Base-by-base conservation (phyloP, 1,284 basidiomycete genomes). In the Rugosomyces carneus region DNA sequence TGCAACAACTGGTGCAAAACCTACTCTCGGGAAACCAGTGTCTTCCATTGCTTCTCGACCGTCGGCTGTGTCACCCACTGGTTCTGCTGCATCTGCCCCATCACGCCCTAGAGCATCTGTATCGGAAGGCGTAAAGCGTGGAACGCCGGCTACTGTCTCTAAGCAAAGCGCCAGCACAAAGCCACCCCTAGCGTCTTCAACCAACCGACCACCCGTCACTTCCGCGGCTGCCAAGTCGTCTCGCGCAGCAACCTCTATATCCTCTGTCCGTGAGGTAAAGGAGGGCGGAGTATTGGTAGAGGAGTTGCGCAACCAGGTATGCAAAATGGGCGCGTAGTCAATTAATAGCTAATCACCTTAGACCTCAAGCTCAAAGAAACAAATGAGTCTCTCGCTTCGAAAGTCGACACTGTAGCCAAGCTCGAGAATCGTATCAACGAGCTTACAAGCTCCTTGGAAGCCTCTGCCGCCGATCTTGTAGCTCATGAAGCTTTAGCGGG, bases 191-290 rank as follows among this genome's bases (percentile, higher is more conserved):
- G 50, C 58, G 4, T 55, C 65, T 39, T 45, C 64, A 24, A 43
- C 39, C 65, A 66, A 16, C 58, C 63, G 29, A 56, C 60, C 32
- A 59, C 56, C 27, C 44, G 56, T 54, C 56, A 16, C 47, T n/a
- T 18, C 44, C 29, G 32, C 58, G 31, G 53, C 60, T 8, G 52
- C 61, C 16, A 70, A 67, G 44, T 53, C 70, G 19, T 59, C 71
- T 37, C 71, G 77, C 27, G 63, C 74, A 18, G 57, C 74, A 20
- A 67, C 71, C 11, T 87, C 85, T 2, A 78, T 88, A 40, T 75
- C 82, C 10, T 84, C 85, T 3, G 79, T 88, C 48, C 75, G 70
- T 49, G 86, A 86, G 55, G 68, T 82, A 9, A 77, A 74, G 52
- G 81, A 80, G 53, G 80, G 81, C 53, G 67, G 60, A n/a, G 76